Percentiles rank a stretch among this genome's conserved stretches.
These are phyloP conservation scores for Hypoxylon sp. DNA, from an alignment of 2,329 filamentous ascomycete species.

Conservation along the genomic window DNA sequence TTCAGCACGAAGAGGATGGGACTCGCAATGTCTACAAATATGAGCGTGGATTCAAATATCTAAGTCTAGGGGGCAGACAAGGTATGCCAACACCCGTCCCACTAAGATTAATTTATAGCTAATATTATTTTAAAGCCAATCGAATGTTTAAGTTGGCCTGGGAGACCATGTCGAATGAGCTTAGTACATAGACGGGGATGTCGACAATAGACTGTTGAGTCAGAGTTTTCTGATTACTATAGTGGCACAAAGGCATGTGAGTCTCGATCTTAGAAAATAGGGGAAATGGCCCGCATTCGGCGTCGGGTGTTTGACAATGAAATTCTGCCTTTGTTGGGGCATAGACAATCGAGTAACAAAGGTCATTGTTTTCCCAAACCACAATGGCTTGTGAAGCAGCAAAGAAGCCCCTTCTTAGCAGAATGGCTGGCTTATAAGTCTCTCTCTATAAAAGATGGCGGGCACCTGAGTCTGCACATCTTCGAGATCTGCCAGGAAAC, in stretches of 20 bases:
- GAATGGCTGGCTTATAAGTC: neutral
- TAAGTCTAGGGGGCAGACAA: slow-evolving; percentile 35
- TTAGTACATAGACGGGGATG: neutral
- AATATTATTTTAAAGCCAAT: slow-evolving; percentile 23
- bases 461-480: neutral
- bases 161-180: slow-evolving; percentile 9
- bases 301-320: no score
- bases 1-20: slow-evolving; percentile 37
- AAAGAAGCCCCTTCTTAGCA: neutral
- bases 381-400: neutral
- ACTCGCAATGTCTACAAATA: slow-evolving; percentile 34
- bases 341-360: neutral
- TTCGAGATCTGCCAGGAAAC: neutral
- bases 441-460: neutral
- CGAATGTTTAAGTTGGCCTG: slow-evolving; percentile 40
- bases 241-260: no score
- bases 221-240: no score
- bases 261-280: no score
- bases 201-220: neutral
- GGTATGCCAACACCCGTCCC: slow-evolving; percentile 12
- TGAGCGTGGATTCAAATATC: slow-evolving; percentile 35
- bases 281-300: no score
- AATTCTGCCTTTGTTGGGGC: no score
- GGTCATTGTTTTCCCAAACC: neutral
- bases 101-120: slow-evolving; percentile 1